Conservation (phyloP, 805 yeast genomes). For the Kurtzmaniella fragi region DNA sequence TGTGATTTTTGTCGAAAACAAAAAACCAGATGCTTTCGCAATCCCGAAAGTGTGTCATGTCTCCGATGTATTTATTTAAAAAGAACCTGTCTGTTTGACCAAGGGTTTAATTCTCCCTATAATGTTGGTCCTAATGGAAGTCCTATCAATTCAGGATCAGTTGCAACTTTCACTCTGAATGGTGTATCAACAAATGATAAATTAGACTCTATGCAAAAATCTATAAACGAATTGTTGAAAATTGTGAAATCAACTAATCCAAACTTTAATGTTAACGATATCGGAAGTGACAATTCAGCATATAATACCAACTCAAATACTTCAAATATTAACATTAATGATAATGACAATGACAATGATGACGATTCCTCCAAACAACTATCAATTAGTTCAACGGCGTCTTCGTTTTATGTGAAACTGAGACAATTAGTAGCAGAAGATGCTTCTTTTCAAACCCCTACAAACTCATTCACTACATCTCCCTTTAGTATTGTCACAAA, state of each 20-base stretch:
- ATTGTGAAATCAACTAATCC: constrained; percentile 12
- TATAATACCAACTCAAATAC: neutral
- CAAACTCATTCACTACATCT: constrained; percentile 33
- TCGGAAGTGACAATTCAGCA: neutral
- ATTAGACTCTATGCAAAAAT: constrained; percentile 27
- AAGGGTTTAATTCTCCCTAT: constrained; percentile 6
- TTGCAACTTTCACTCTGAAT: constrained; percentile 1
- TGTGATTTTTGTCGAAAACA: constrained; percentile 52
- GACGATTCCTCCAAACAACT: constrained; percentile 12
- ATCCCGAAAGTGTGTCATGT: constrained; percentile 44
- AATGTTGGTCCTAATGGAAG: constrained; percentile 1
- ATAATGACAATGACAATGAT: constrained; percentile 6
- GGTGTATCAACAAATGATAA: constrained; percentile 12
- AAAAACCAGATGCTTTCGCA: constrained; percentile 59
- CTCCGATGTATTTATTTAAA: constrained; percentile 53
- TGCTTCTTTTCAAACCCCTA: constrained; percentile 27
- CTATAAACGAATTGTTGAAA: constrained; percentile 29
- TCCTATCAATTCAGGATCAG: constrained; percentile 1
- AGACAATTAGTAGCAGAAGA: too few species aligned
- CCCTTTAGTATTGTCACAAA: constrained; percentile 41
- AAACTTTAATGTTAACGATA: neutral
- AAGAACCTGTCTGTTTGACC: constrained; percentile 48
- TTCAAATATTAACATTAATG: constrained; percentile 3
- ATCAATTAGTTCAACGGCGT: neutral
- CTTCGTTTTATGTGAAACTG: neutral